phyloP scores from a whole-genome alignment of 2,329 filamentous ascomycete genomes.

The Fusarium siculi region DNA sequence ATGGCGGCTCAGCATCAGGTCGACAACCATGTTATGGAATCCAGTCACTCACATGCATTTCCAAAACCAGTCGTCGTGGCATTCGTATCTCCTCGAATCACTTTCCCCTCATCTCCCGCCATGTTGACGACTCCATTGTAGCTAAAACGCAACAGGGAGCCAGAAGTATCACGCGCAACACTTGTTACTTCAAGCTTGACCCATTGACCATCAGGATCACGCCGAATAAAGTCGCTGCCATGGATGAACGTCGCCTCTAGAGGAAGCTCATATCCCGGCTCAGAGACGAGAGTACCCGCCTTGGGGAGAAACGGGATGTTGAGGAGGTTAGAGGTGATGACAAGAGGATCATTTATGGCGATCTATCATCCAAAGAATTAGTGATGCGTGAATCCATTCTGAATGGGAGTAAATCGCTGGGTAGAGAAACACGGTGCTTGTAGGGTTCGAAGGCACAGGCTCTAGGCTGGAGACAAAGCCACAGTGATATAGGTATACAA shows the following conservation, averaged over 20 bases:
- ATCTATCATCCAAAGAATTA: slow-evolving; percentile 39
- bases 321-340: slow-evolving; percentile 48
- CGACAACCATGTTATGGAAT: neutral
- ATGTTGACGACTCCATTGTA: slow-evolving; percentile 54
- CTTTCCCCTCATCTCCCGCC: slow-evolving; percentile 46
- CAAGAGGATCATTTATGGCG: slow-evolving; percentile 48
- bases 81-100: slow-evolving; percentile 48
- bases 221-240: slow-evolving; percentile 54
- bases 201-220: slow-evolving; percentile 51
- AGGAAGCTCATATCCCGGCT: slow-evolving; percentile 49
- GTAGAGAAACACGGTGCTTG: neutral
- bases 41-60: slow-evolving; percentile 49
- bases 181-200: slow-evolving; percentile 53
- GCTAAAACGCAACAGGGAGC: slow-evolving; percentile 50
- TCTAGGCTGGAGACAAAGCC: neutral
- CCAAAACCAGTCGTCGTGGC: slow-evolving; percentile 54
- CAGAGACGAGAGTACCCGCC: slow-evolving; percentile 49
- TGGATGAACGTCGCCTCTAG: slow-evolving; percentile 52
- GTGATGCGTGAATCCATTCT: neutral
- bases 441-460: neutral
- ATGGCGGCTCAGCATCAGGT: neutral
- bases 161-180: slow-evolving; percentile 47
- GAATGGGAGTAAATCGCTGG: neutral
- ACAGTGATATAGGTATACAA: neutral
- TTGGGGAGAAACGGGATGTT: slow-evolving; percentile 48